Base-by-base conservation (phyloP, 371 early-diverging fungal genomes). In the Mucor sp. region DNA sequence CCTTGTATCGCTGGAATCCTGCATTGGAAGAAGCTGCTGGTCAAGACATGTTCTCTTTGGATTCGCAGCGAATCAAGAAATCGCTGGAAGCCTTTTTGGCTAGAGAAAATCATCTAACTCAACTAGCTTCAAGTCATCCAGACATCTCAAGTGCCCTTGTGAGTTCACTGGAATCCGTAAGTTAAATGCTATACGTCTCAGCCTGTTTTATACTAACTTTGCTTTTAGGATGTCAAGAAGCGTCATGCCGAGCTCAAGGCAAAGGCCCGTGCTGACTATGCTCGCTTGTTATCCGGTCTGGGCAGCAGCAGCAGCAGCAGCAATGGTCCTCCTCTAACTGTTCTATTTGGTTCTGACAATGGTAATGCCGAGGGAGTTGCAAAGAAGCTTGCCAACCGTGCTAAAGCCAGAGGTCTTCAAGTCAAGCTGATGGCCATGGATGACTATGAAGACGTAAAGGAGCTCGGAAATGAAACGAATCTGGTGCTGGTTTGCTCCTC, bases 1-100 rank as follows among this genome's bases (percentile, higher is more conserved):
- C 97, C 17, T 78, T 97, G 60, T 97, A 95, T 84, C 90, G 97
- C 61, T 97, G 93, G 93, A 89, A 94, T 70, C 97, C 97, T 32
- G 62, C 71, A 5, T 56, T 83, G 55, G 65, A 64, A 30, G 78
- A 71, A 48, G 28, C 14, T 11, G 76, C 86, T 61, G 67, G 56
- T 11, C 74, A 72, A 58, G 80, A 88, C 56, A 83, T 88, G 44
- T 94, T 96, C 79, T 74, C 81, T 47, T 78, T 95, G 30, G 95
- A 95, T 71, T 94, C 94, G n/a, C 93, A 90, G 64, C 85, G 86
- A 68, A 87, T 94, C 77, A 91, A 90, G 72, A 82, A 82, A 37
- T 90, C 92, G 63, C 76, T 95, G n/a, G 81, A 89, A 63, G 76
- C 77, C 23, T 95, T 94, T 84, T 77, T 96, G 61, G 86, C 88